Evolutionary conservation across 2,329 filamentous ascomycete genomes (phyloP).

Genomic region (Dactylellina sp.): DNA sequence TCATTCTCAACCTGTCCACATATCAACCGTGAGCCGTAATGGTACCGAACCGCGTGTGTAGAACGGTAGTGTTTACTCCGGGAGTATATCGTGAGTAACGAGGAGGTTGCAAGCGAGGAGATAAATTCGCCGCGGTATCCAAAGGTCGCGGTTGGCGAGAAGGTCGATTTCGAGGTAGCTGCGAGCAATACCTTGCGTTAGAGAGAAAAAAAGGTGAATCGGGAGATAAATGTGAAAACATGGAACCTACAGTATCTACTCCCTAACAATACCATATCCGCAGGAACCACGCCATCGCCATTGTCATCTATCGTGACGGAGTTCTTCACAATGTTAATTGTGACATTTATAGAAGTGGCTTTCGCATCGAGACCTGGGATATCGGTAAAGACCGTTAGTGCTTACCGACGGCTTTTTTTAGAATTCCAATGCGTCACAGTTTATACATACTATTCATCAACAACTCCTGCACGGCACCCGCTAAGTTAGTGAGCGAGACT

Average conservation of each 20-base stretch:
- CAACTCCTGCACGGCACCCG: slow-evolving; percentile 23
- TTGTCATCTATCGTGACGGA: slow-evolving; percentile 86
- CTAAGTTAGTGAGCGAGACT: slow-evolving; percentile 22
- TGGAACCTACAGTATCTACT: slow-evolving; percentile 70
- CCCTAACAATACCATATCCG: slow-evolving; percentile 71
- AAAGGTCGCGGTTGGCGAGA: slow-evolving; percentile 70
- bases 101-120: slow-evolving; percentile 79
- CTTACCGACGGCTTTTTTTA: not conserved
- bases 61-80: slow-evolving; percentile 72
- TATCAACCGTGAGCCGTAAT: slow-evolving; percentile 57
- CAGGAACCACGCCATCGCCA: slow-evolving; percentile 78
- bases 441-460: slow-evolving; percentile 44
- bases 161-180: slow-evolving; percentile 82
- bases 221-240: not conserved
- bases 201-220: not conserved
- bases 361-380: slow-evolving; percentile 74
- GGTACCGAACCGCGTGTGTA: slow-evolving; percentile 56
- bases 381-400: not conserved
- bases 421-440: no score
- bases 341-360: slow-evolving; percentile 76
- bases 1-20: slow-evolving; percentile 63
- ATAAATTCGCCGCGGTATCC: slow-evolving; percentile 65
- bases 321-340: slow-evolving; percentile 79
- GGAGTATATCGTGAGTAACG: slow-evolving; percentile 81
- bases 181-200: slow-evolving; percentile 18